phyloP scores from a whole-genome alignment of 176 grass and related monocot genomes.

The Carex scoparia region DNA sequence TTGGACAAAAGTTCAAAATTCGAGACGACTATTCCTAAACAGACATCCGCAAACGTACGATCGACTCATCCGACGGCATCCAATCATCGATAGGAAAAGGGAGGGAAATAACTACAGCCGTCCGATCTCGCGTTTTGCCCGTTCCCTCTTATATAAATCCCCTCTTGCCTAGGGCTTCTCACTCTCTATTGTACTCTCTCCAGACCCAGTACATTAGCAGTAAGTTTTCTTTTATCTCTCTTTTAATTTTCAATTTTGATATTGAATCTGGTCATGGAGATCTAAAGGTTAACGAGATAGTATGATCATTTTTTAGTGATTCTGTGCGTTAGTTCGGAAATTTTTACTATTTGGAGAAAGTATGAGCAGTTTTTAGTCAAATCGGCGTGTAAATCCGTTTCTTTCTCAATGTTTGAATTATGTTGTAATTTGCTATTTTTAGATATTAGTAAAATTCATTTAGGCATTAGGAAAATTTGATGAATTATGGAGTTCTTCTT shows the following conservation, averaged over 20 bases:
- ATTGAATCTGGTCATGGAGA: background rate
- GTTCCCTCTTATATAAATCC: conserved; percentile 40
- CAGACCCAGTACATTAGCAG: conserved; percentile 22
- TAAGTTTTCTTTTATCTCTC: background rate
- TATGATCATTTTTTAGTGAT: background rate
- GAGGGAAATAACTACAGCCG: conserved; percentile 51
- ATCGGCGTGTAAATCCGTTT: background rate
- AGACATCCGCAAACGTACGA: conserved; percentile 36
- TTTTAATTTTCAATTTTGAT: background rate
- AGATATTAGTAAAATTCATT: background rate
- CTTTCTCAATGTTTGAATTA: background rate
- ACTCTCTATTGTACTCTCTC: background rate
- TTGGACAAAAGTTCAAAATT: conserved; percentile 42
- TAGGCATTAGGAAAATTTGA: background rate
- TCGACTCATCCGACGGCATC: conserved; percentile 38
- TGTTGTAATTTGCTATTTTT: conserved; percentile 18
- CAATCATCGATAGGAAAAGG: conserved; percentile 10
- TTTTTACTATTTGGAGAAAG: conserved; percentile 1
- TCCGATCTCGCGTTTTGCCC: conserved; percentile 41
- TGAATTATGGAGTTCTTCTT: background rate
- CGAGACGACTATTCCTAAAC: conserved; percentile 23
- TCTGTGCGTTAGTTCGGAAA: background rate
- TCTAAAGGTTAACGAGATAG: background rate
- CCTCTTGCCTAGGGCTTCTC: conserved; percentile 7
- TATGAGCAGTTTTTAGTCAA: background rate